Percentiles rank a stretch among this genome's conserved stretches.
These are phyloP conservation scores for Exobasidium rhododendri DNA, from an alignment of 1,284 basidiomycete genomes.

Conservation along the genomic window DNA sequence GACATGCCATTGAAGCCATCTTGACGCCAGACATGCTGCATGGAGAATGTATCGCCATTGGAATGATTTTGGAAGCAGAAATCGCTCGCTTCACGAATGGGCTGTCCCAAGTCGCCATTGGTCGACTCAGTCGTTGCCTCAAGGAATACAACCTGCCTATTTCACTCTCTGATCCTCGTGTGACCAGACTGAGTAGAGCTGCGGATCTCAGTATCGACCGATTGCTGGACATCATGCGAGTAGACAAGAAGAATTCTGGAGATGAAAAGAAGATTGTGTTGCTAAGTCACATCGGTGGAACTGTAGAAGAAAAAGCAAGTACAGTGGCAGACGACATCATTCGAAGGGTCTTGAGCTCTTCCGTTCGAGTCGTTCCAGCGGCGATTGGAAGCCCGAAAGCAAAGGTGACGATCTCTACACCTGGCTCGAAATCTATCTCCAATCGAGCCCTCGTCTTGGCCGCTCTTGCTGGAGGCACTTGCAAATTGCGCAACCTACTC, in stretches of 20 bases:
- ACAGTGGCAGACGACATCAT: slow-evolving; percentile 62
- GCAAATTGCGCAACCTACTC: slow-evolving; percentile 80
- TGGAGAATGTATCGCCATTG: slow-evolving; percentile 53
- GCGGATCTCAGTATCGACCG: slow-evolving; percentile 71
- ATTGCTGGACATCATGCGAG: slow-evolving; percentile 81
- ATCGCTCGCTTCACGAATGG: slow-evolving; percentile 44
- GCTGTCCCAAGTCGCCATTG: slow-evolving; percentile 51
- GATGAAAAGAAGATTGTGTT: slow-evolving; percentile 88
- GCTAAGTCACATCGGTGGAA: slow-evolving; percentile 82
- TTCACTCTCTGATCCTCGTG: slow-evolving; percentile 43
- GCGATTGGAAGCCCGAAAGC: slow-evolving; percentile 14
- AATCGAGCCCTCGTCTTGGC: slow-evolving; percentile 93
- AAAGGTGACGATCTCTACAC: slow-evolving; percentile 78
- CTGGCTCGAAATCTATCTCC: slow-evolving; percentile 94
- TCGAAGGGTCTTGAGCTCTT: slow-evolving; percentile 62
- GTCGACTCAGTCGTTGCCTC: slow-evolving; percentile 46
- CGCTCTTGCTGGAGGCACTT: slow-evolving; percentile 82
- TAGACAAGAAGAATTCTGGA: slow-evolving; percentile 97
- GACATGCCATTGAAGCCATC: slow-evolving; percentile 54
- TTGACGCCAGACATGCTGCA: slow-evolving; percentile 53
- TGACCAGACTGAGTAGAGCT: slow-evolving; percentile 66
- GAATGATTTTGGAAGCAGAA: slow-evolving; percentile 54
- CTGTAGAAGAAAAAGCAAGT: slow-evolving; percentile 86
- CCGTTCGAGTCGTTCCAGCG: slow-evolving; percentile 56
- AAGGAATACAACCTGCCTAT: slow-evolving; percentile 51